Conservation (phyloP, 2,329 filamentous ascomycete species). For the Diaporthe sp. region DNA sequence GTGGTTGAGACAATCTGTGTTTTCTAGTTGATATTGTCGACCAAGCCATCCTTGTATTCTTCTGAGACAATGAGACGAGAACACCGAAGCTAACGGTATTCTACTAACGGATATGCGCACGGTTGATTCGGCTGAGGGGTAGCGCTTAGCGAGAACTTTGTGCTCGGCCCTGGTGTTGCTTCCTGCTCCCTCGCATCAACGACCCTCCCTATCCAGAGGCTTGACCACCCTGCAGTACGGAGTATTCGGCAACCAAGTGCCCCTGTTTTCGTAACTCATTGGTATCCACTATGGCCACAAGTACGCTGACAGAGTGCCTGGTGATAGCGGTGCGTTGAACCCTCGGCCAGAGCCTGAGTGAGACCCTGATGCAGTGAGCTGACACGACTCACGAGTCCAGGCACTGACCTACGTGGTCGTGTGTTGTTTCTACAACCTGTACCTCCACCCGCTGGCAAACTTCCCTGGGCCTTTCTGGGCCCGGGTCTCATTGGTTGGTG, state of each 20-base stretch:
- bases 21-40: not conserved
- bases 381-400: not conserved
- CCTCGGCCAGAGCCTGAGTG: not conserved
- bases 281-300: not conserved
- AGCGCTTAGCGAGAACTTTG: not conserved
- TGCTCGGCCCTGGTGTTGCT: not conserved
- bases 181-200: not conserved
- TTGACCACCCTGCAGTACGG: not conserved
- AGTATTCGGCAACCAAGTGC: not conserved
- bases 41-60: not conserved
- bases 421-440: constrained; percentile 1
- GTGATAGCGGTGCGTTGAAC: not conserved
- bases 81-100: not conserved
- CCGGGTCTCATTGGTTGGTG: not conserved
- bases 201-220: not conserved
- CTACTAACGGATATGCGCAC: not conserved
- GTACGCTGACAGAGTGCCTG: not conserved
- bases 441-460: not conserved
- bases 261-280: not conserved
- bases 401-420: not conserved
- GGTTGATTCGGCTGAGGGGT: not conserved
- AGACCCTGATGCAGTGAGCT: not conserved
- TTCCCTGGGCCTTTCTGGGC: not conserved
- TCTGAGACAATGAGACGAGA: not conserved
- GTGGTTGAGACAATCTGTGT: not conserved